Conservation (phyloP, 202 grass and related monocot species). For the Setaria viridis region DNA sequence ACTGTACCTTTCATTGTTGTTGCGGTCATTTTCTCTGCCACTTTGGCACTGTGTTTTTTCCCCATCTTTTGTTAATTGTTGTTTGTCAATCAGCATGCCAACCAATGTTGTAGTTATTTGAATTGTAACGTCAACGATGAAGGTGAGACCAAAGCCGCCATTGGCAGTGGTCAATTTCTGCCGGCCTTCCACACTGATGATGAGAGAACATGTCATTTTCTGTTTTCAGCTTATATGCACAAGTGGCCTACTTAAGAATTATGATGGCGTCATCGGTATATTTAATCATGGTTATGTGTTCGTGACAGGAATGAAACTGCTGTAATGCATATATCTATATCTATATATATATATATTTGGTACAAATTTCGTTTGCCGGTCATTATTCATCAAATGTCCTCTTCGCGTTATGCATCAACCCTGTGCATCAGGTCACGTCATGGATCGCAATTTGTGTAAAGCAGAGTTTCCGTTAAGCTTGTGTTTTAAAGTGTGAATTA, state of each 20-base stretch:
- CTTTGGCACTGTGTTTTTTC: background rate
- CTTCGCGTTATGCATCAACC: background rate
- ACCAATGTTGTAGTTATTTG: constrained; percentile 7
- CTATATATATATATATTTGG: background rate
- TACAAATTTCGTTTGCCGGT: background rate
- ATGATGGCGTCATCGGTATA: background rate
- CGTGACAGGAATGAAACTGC: background rate
- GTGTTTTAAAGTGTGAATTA: background rate
- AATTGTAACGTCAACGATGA: constrained; percentile 13
- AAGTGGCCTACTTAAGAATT: constrained; percentile 1
- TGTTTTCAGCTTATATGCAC: background rate
- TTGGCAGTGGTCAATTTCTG: constrained; percentile 24
- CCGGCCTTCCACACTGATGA: constrained; percentile 24
- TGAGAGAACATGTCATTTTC: constrained; percentile 6
- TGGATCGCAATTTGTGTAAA: background rate
- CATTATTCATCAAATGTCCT: background rate
- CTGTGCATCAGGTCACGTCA: background rate
- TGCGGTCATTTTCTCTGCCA: constrained; percentile 27
- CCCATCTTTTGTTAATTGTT: background rate
- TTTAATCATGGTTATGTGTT: background rate
- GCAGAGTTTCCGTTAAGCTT: background rate
- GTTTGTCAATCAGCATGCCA: constrained; percentile 22
- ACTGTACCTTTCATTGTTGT: constrained; percentile 21
- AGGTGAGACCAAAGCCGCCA: background rate
- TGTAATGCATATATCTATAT: background rate